Percentiles rank a stretch among this genome's conserved stretches.
These are phyloP conservation scores for Coemansia sp. DNA, from an alignment of 192 early-diverging fungal species.

Conservation along the genomic window DNA sequence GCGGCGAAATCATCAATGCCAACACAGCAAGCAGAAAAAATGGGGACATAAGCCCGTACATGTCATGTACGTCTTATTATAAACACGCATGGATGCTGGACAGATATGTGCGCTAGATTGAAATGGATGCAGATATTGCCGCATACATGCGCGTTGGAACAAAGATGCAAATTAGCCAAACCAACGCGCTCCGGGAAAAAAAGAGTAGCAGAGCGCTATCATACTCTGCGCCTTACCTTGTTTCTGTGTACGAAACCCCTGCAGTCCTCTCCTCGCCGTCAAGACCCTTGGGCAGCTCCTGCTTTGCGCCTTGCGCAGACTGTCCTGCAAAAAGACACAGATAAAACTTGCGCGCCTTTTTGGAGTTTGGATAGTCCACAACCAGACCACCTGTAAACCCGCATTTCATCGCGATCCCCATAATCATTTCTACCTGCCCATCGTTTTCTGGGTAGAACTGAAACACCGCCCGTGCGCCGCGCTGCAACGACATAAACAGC, in stretches of 20 bases:
- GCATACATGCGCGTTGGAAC: neutral
- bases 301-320: conserved; percentile 41
- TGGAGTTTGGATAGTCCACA: conserved; percentile 93
- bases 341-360: conserved; percentile 96
- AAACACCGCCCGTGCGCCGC: conserved; percentile 92
- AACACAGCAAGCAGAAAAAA: too few relatives aligned
- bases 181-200: too few relatives aligned
- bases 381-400: conserved; percentile 96
- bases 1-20: too few relatives aligned
- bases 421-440: conserved; percentile 90
- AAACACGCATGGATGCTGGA: too few relatives aligned
- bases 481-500: conserved; percentile 81
- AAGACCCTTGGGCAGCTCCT: conserved; percentile 43
- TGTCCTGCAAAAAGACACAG: conserved; percentile 95
- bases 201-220: neutral
- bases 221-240: conserved; percentile 24
- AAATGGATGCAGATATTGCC: neutral
- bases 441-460: conserved; percentile 99
- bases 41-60: too few relatives aligned
- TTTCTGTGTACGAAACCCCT: conserved; percentile 36
- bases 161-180: conserved; percentile 2
- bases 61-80: too few relatives aligned
- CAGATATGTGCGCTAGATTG: neutral
- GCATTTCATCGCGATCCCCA: conserved; percentile 80
- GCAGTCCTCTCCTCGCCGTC: conserved; percentile 23